Conservation (phyloP, 2,329 filamentous ascomycete species). For the Dissoconium aciculare region DNA sequence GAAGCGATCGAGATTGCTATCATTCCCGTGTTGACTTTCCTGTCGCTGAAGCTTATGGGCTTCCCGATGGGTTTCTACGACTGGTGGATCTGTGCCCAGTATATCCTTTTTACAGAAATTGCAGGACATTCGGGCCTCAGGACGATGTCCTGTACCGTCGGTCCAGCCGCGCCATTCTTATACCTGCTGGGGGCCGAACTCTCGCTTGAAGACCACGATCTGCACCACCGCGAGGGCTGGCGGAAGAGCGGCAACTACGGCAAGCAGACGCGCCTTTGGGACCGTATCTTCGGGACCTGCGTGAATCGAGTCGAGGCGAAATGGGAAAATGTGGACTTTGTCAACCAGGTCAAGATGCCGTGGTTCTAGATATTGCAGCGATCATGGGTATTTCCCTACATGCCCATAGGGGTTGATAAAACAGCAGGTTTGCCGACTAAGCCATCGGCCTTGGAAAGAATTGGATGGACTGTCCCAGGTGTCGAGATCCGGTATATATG, state of each 20-base stretch:
- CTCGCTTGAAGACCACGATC: slow-evolving; percentile 28
- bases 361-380: too few species aligned
- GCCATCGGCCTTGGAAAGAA: too few species aligned
- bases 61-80: slow-evolving; percentile 32
- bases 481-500: too few species aligned
- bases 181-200: slow-evolving; percentile 22
- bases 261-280: slow-evolving; percentile 24
- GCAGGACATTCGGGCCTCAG: slow-evolving; percentile 28
- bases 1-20: slow-evolving; percentile 29
- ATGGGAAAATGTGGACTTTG: slow-evolving; percentile 10
- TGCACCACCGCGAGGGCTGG: slow-evolving; percentile 25
- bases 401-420: too few species aligned
- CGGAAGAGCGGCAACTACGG: slow-evolving; percentile 25
- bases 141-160: slow-evolving; percentile 21
- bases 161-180: slow-evolving; percentile 23
- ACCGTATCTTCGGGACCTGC: slow-evolving; percentile 22
- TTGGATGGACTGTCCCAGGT: too few species aligned
- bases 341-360: slow-evolving; percentile 7
- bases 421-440: too few species aligned
- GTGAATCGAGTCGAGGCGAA: slow-evolving; percentile 23
- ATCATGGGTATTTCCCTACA: too few species aligned
- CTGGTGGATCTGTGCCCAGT: slow-evolving; percentile 32
- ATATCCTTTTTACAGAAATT: slow-evolving; percentile 26
- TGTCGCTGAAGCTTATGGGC: slow-evolving; percentile 23
- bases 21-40: slow-evolving; percentile 27